Base-by-base conservation (phyloP, 2,329 filamentous ascomycete genomes). In the Fusarium veterinarium region DNA sequence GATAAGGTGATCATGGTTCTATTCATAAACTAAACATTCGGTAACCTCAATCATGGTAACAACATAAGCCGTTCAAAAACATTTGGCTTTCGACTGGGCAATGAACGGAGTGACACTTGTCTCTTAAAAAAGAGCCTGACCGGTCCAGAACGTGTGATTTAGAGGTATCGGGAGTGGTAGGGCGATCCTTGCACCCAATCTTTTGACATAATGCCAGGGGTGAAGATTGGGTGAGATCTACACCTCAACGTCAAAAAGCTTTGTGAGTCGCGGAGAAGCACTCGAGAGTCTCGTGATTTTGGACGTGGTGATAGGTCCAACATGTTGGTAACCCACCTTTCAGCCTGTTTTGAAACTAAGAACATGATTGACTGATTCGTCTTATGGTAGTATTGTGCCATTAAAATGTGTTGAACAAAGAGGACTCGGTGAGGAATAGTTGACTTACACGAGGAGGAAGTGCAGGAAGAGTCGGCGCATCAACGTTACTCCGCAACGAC, bases 111-210 rank as follows among this genome's bases (percentile, higher is more conserved):
- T 74, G 51, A 53, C 62, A 74, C 71, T 73, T 58, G 62, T 73
- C 67, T 70, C 55, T 45, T 58, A 38, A 48, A 45, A 49, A 49
- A 31, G 23, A 38, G 37, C 64, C 57, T 73, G 71, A 73, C 71
- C 67, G 71, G 71, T 60, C 33, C 40, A 60, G 58, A 73, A 71
- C 71, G 57, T 74, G 71, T 71, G 71, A 71, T 73, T 62, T 55
- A 30, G 53, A 46, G 51, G 49, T 25, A 68, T 46, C 45, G 62
- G 53, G 60, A 71, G 55, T 60, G 62, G 55, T 59, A 73, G 55
- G 42, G 70, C 48, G 56, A 73, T 64, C 59, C 58, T 55, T 64
- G 62, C 71, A 64, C 60, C 62, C 67, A 74, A 61, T 46, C 31
- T 57, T 71, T 71, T 67, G 48, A 51, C 53, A 68, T 41, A 46